phyloP scores from a whole-genome alignment of 306 rosid species.

The Gastrolobium villosum region DNA sequence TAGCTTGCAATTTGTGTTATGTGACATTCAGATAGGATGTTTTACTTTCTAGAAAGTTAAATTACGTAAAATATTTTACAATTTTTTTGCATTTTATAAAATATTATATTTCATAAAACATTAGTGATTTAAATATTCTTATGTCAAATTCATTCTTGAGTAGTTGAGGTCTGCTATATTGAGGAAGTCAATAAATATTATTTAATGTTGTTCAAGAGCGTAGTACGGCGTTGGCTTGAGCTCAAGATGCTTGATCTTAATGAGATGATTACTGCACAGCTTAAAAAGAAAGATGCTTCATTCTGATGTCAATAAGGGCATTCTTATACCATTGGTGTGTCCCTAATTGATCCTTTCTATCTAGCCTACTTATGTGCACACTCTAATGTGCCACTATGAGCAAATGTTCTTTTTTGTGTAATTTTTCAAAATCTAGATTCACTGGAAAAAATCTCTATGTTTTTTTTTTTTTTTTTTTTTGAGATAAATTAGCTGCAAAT shows the following conservation, averaged over 20 bases:
- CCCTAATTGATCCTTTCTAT: conserved; percentile 16
- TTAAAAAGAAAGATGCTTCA: conserved; percentile 71
- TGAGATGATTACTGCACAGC: conserved; percentile 75
- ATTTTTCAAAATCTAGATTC: conserved; percentile 17
- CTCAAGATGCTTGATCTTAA: conserved; percentile 90
- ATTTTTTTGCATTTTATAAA: too few relatives aligned
- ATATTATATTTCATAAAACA: too few relatives aligned
- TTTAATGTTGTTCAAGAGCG: conserved; percentile 65
- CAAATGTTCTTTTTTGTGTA: conserved; percentile 6
- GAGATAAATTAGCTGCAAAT: conserved; percentile 5
- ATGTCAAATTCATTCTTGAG: too few relatives aligned
- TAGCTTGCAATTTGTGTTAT: conserved; percentile 30
- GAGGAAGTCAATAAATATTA: too few relatives aligned
- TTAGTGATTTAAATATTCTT: too few relatives aligned
- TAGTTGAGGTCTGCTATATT: too few relatives aligned
- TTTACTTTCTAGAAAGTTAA: neutral
- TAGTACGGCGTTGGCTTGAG: conserved; percentile 95
- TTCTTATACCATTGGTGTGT: conserved; percentile 84
- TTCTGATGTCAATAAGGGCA: conserved; percentile 74
- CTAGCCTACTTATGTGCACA: neutral
- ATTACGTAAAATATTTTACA: neutral
- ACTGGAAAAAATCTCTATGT: conserved; percentile 9
- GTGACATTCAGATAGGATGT: conserved; percentile 22
- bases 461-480: neutral
- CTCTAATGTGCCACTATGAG: too few relatives aligned